Evolutionary conservation across 2,329 filamentous ascomycete genomes (phyloP).

Genomic region (Xylaria sp.): DNA sequence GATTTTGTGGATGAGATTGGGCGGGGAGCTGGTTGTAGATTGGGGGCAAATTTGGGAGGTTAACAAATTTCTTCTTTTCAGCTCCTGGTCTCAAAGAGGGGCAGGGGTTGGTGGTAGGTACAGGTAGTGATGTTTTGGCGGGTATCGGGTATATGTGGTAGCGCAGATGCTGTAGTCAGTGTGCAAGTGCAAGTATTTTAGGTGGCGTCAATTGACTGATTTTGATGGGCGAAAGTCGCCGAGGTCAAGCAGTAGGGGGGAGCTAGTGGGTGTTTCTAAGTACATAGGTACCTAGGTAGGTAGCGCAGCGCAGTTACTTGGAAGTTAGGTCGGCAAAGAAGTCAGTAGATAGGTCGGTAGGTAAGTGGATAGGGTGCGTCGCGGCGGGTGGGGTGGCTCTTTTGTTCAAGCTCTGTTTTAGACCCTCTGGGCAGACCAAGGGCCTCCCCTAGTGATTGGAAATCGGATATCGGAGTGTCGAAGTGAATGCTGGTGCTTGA

Average conservation of each 20-base stretch:
- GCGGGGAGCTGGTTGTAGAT: neutral
- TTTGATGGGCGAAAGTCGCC: neutral
- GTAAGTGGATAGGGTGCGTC: neutral
- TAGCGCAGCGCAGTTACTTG: neutral
- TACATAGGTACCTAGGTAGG: neutral
- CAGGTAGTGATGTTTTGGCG: neutral
- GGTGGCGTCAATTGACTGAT: constrained; percentile 1
- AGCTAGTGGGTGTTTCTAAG: neutral
- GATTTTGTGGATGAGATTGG: neutral
- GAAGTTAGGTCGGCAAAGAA: neutral
- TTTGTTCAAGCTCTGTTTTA: neutral
- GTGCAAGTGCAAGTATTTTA: neutral
- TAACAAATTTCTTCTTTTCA: constrained; percentile 19
- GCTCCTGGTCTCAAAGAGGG: constrained; percentile 23
- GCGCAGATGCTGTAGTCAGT: too few species aligned
- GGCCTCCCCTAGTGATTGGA: neutral
- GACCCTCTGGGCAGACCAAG: too few species aligned
- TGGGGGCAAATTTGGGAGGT: constrained; percentile 18
- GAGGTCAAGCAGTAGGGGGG: neutral
- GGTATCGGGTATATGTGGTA: too few species aligned
- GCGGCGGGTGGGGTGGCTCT: neutral
- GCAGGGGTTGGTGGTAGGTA: constrained; percentile 16
- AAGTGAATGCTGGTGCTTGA: neutral
- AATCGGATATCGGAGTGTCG: neutral
- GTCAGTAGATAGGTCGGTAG: neutral